These are phyloP conservation scores for Neofusicoccum laricinum DNA, from an alignment of 2,329 filamentous ascomycete species.

Conservation along the genomic window DNA sequence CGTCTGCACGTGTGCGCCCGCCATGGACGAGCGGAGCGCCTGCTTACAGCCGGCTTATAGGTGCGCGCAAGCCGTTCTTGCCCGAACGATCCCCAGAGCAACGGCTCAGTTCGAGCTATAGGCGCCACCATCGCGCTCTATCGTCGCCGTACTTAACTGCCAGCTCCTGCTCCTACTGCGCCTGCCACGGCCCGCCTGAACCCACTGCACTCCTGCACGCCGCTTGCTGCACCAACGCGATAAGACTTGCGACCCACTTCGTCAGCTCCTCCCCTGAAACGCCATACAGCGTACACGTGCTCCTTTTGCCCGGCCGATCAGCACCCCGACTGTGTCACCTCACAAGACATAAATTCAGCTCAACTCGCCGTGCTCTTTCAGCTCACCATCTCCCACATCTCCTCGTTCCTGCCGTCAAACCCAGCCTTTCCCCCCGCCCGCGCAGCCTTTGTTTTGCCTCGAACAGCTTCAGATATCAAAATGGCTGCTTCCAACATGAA, in stretches of 20 bases:
- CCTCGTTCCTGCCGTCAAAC: neutral
- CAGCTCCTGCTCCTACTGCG: neutral
- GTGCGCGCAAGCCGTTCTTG: neutral
- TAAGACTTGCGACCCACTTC: neutral
- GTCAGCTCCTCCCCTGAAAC: slow-evolving; percentile 6
- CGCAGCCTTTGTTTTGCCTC: neutral
- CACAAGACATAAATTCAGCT: neutral
- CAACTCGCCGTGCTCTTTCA: neutral
- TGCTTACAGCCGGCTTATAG: slow-evolving; percentile 10
- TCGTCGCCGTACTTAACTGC: slow-evolving; percentile 4
- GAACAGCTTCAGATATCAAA: neutral
- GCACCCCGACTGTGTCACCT: neutral
- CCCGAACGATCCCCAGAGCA: slow-evolving; percentile 3
- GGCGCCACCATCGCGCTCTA: neutral
- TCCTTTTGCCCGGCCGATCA: slow-evolving; percentile 11
- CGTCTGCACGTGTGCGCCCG: neutral
- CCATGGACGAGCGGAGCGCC: slow-evolving; percentile 10
- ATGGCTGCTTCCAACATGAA: neutral
- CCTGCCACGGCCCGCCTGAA: slow-evolving; percentile 4
- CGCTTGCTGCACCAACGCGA: neutral
- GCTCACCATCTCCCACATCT: neutral
- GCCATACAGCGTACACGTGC: slow-evolving; percentile 4
- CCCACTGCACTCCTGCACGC: neutral
- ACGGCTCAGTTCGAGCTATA: neutral
- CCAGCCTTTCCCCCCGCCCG: neutral